Conservation (phyloP, 2,329 filamentous ascomycete genomes). For the Cladosporium sp. region DNA sequence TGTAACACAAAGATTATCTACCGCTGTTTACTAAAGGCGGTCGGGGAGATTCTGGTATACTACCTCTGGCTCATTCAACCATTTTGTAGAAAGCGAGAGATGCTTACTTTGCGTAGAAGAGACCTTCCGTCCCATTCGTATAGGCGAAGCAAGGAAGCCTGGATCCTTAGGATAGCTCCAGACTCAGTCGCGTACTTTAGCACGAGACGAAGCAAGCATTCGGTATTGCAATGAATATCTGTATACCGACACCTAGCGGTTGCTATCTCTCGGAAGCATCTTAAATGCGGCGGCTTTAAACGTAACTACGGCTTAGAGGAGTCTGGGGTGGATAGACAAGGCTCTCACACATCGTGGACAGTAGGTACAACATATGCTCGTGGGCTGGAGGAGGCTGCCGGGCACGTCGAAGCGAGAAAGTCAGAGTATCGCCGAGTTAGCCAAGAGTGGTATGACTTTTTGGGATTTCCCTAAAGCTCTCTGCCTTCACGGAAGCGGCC, state of each 20-base stretch:
- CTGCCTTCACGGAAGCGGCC: not conserved
- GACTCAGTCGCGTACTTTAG: not conserved
- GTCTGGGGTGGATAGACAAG: not conserved
- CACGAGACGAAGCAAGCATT: not conserved
- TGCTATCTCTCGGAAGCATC: not conserved
- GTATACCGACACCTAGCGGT: not conserved
- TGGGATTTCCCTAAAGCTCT: not conserved
- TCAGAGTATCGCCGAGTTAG: not conserved
- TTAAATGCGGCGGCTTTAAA: not conserved
- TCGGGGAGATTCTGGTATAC: conserved; percentile 17
- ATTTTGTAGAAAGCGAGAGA: not conserved
- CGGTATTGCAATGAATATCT: not conserved
- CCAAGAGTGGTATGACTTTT: not conserved
- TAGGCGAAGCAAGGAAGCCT: not conserved
- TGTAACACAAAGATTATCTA: conserved; percentile 20
- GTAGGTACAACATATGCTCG: not conserved
- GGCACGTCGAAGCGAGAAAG: not conserved
- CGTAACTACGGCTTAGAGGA: not conserved
- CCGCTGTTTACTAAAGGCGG: conserved; percentile 18
- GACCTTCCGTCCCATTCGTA: not conserved
- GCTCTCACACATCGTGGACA: not conserved
- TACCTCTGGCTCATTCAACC: conserved; percentile 18
- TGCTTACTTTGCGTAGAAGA: not conserved
- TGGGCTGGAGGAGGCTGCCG: not conserved
- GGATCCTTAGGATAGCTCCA: not conserved